A percentile compares a stretch with the other conserved stretches of the same genome.
These are phyloP conservation scores for Elsinoe arachidis DNA, from an alignment of 2,329 filamentous ascomycete genomes.

Conservation along the genomic window DNA sequence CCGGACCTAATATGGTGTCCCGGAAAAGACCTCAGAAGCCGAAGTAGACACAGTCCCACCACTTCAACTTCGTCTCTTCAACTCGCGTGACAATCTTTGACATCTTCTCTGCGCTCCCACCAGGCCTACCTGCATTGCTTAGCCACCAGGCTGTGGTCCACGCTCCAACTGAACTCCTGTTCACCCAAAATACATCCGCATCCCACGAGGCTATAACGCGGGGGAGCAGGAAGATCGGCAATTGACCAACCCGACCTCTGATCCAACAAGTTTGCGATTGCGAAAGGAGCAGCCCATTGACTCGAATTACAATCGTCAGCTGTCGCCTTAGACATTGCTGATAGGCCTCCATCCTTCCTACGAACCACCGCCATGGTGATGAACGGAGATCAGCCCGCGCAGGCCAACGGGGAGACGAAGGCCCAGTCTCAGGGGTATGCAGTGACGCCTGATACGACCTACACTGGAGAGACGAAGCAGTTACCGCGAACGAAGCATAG, in stretches of 20 bases:
- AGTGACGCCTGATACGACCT: not conserved
- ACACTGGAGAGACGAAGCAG: not conserved
- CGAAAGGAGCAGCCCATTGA: not conserved
- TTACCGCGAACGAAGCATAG: conserved; percentile 29
- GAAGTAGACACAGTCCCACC: not conserved
- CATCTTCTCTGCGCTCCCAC: not conserved
- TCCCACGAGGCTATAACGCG: not conserved
- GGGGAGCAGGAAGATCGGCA: not conserved
- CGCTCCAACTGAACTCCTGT: not conserved
- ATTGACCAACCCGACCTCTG: not conserved
- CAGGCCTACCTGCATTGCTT: not conserved
- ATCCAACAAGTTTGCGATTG: not conserved
- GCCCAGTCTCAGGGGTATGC: not conserved
- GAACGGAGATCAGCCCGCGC: not conserved
- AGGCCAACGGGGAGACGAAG: not conserved
- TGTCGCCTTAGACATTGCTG: no score
- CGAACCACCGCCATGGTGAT: not conserved
- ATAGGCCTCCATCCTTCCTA: not conserved
- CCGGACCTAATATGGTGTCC: not conserved
- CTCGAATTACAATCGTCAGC: not conserved
- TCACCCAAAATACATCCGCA: not conserved
- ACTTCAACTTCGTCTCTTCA: not conserved
- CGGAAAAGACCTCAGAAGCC: not conserved
- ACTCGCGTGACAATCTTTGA: not conserved
- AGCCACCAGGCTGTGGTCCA: not conserved